Percentiles rank a stretch among this genome's conserved stretches.
Conservation (phyloP, 2,329 filamentous ascomycete genomes). For the Cercospora janseana region DNA sequence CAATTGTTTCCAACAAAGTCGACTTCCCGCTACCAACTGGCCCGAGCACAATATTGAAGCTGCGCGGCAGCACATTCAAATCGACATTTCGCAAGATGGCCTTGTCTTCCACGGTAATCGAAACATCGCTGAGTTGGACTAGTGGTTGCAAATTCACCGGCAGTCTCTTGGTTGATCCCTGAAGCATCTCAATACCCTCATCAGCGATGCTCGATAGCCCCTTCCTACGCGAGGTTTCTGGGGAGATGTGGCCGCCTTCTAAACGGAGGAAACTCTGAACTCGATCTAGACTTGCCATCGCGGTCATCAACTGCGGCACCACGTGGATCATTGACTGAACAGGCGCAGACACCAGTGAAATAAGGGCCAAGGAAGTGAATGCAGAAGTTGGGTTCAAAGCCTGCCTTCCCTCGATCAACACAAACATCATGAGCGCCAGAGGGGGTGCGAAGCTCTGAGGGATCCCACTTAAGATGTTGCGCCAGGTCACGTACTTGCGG, state of each 20-base stretch:
- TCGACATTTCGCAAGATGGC: slow-evolving; percentile 12
- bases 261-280: slow-evolving; percentile 22
- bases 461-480: slow-evolving; percentile 22
- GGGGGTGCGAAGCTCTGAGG: slow-evolving; percentile 18
- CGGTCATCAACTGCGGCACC: slow-evolving; percentile 21
- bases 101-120: slow-evolving; percentile 8
- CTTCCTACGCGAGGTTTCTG: no score
- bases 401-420: slow-evolving; percentile 9
- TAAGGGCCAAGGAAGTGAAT: slow-evolving; percentile 23
- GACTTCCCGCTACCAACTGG: slow-evolving; percentile 20
- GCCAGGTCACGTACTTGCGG: slow-evolving; percentile 24
- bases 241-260: no score
- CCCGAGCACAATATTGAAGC: slow-evolving; percentile 16
- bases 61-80: background rate
- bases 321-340: slow-evolving; percentile 23
- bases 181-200: no score
- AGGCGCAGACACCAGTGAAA: slow-evolving; percentile 20
- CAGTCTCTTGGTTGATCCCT: background rate
- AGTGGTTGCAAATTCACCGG: background rate
- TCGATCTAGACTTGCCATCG: slow-evolving; percentile 25
- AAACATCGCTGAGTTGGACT: slow-evolving; percentile 6
- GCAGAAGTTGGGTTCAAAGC: slow-evolving; percentile 21
- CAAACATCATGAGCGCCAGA: slow-evolving; percentile 24
- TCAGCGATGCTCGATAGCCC: no score
- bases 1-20: slow-evolving; percentile 17